phyloP scores from a whole-genome alignment of 2,329 filamentous ascomycete species.

The Alternaria panax region DNA sequence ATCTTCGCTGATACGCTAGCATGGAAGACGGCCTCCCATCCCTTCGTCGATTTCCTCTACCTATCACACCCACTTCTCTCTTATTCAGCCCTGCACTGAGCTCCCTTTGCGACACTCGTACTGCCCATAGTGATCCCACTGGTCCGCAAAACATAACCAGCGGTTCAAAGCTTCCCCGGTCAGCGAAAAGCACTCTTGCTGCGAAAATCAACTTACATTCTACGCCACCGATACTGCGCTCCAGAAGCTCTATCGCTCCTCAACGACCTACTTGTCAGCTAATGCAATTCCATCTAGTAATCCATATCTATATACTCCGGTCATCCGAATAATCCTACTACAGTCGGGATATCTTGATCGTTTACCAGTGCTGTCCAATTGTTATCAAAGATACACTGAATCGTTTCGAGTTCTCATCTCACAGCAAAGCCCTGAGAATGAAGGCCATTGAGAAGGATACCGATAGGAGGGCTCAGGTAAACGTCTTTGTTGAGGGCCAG shows the following conservation, averaged over 20 bases:
- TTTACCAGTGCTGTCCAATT: background rate
- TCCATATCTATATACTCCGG: background rate
- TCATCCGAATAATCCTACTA: background rate
- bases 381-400: background rate
- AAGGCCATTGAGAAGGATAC: constrained; percentile 45
- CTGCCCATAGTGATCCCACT: background rate
- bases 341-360: background rate
- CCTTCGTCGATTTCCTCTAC: background rate
- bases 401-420: no score
- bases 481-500: constrained; percentile 34
- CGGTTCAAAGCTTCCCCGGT: no score
- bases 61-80: background rate
- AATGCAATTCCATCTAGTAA: background rate
- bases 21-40: background rate
- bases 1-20: background rate
- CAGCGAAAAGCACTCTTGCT: background rate
- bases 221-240: background rate
- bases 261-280: background rate
- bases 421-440: constrained; percentile 39
- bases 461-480: constrained; percentile 45
- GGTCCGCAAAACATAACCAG: background rate
- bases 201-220: background rate
- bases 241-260: background rate
- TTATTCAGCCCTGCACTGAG: background rate
- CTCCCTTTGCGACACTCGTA: background rate